Percentiles rank a stretch among this genome's conserved stretches.
Conservation (phyloP, 2,329 filamentous ascomycete species). For the Epichloe aotearoae region DNA sequence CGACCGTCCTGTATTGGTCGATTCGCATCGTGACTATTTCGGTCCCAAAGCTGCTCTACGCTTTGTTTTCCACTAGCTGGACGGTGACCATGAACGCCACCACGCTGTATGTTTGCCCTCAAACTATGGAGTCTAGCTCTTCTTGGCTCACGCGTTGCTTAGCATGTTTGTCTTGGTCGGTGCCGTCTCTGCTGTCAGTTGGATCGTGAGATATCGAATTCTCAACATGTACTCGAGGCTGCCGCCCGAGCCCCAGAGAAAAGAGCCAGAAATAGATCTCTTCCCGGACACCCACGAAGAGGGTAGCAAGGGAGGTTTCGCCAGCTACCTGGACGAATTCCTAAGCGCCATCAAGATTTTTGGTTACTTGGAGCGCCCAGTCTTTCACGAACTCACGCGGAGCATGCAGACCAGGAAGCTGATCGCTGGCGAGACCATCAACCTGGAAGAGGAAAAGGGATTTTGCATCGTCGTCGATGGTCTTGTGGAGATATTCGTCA, state of each 20-base stretch:
- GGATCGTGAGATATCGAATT: constrained; percentile 90
- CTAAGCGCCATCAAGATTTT: constrained; percentile 98
- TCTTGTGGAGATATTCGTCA: constrained; percentile 94
- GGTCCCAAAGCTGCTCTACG: constrained; percentile 78
- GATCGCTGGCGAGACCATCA: constrained; percentile 87
- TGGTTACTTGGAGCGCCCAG: constrained; percentile 87
- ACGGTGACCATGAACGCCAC: constrained; percentile 99
- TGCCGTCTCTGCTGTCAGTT: constrained; percentile 74
- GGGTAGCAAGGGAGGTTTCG: constrained; percentile 76
- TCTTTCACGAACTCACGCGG: constrained; percentile 92
- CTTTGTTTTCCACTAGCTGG: constrained; percentile 78
- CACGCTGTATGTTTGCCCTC: constrained; percentile 53
- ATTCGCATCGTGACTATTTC: constrained; percentile 81
- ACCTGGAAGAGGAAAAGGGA: constrained; percentile 93
- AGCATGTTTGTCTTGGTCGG: constrained; percentile 66
- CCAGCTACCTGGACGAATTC: constrained; percentile 97
- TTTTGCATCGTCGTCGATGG: constrained; percentile 97
- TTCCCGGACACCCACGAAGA: constrained; percentile 89
- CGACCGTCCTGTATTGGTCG: constrained; percentile 58
- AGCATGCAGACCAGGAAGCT: constrained; percentile 98
- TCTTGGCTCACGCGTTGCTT: constrained; percentile 9
- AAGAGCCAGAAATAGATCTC: constrained; percentile 88
- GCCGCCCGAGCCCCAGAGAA: constrained; percentile 86
- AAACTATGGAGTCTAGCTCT: background rate
- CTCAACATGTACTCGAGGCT: constrained; percentile 94